Base-by-base conservation (phyloP, 1,139 yeast genomes). In the Geotrichum aggregatum region DNA sequence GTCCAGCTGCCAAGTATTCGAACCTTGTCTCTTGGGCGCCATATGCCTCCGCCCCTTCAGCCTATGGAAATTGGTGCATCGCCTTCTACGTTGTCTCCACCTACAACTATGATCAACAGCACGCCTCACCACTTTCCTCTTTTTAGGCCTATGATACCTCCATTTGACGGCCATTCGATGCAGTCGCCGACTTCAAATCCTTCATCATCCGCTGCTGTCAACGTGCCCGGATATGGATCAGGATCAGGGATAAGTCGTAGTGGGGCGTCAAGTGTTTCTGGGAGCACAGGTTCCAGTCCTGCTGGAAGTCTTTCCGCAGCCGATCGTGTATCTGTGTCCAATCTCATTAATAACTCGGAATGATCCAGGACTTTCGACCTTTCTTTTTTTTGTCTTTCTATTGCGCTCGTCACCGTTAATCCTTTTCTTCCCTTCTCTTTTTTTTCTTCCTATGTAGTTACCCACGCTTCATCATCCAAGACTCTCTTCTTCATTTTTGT, bases 1-100 rank as follows among this genome's bases (percentile, higher is more conserved):
- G 62, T 70, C 10, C 73, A 71, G 55, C 59, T 72, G 52, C 75
- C 75, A 19, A 65, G 71, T 13, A 68, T 72, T 49, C 61, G 75
- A 18, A 64, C 71, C 13, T 60, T 71, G 49, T 65, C 71, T 16
- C 58, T 70, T 40, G 64, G 64, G 3, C 60, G 71, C 11, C 68
- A 64, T 49, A 59, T 65, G 50, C 70, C 69, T 6, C 71, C 71
- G n/a, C 64, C 70, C 4, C 56, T 67, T 47, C 69, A 64, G 39
- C 65, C 71, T 13, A 56, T 69, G 56, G 72, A 68, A 52, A 63
- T 67, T 16, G 65, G 66, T 13, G 55, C 56, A 1, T 47, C 44
- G 11, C 26, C 51, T 6, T 31, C 51, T 6, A 16, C 54, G 14
- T 49, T 49, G 2, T 44, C 49, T 10, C 31, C 54, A 3, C 44